These are phyloP conservation scores for Boechera divaricarpa DNA, from an alignment of 345 rosid species.

Conservation along the genomic window DNA sequence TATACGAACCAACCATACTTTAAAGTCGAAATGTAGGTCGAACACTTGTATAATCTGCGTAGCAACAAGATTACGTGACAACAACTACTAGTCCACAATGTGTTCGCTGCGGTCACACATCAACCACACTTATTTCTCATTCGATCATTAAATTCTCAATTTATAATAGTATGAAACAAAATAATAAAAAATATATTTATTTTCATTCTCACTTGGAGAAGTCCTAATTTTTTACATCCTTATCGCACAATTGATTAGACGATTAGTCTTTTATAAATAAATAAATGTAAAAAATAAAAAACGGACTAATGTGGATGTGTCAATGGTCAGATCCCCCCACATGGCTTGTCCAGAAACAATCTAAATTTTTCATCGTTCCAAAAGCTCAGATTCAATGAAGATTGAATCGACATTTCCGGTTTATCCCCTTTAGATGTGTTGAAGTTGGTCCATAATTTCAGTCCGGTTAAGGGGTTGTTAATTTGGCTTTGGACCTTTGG, in stretches of 20 bases:
- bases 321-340: not conserved
- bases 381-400: too few species aligned
- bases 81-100: not conserved
- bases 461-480: not conserved
- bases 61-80: conserved; percentile 13
- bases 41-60: not conserved
- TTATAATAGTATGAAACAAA: too few species aligned
- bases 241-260: not conserved
- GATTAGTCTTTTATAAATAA: not conserved
- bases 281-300: too few species aligned
- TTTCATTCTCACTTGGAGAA: not conserved
- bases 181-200: not conserved
- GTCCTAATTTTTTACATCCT: not conserved
- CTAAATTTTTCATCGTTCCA: not conserved
- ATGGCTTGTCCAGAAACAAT: not conserved
- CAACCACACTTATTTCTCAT: not conserved
- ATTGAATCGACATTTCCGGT: not conserved
- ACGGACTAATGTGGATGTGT: not conserved
- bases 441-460: not conserved
- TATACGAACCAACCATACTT: not conserved
- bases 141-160: conserved; percentile 3
- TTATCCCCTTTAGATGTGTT: not conserved
- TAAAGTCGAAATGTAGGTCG: not conserved
- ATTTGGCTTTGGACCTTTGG: not conserved
- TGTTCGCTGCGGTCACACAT: conserved; percentile 1